Conservation (phyloP, 108 stramenopile genomes). For the Epithemia pelagica region DNA sequence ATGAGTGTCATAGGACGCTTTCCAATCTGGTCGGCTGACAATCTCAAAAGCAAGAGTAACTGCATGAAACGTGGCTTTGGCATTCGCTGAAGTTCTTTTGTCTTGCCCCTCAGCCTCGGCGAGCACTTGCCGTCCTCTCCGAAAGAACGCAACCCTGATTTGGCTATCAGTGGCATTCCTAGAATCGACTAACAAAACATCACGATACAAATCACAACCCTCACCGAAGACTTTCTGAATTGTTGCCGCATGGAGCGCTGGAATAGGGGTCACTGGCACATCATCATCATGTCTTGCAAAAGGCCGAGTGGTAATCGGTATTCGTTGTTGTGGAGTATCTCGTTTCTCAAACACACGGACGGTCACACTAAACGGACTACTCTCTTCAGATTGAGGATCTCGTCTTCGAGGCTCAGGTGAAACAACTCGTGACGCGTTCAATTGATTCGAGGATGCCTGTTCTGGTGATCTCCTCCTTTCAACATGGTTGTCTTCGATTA, state of each 20-base stretch:
- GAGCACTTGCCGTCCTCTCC: not conserved
- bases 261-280: too few species aligned
- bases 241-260: not conserved
- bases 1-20: conserved; percentile 18
- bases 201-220: conserved; percentile 16
- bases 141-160: not conserved
- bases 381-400: not conserved
- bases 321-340: not conserved
- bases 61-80: conserved; percentile 30
- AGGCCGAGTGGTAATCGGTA: too few species aligned
- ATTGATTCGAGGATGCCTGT: not conserved
- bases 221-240: not conserved
- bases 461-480: not conserved
- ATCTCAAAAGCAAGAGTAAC: conserved; percentile 48
- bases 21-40: conserved; percentile 28
- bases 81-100: not conserved
- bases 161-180: not conserved
- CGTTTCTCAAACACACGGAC: not conserved
- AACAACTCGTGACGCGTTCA: not conserved
- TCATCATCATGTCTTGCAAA: too few species aligned
- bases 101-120: not conserved
- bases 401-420: not conserved
- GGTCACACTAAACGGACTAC: not conserved
- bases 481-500: not conserved
- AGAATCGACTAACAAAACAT: conserved; percentile 13